Evolutionary conservation across 1,284 basidiomycete species (phyloP), one percentile per base, ranked within the genome.

Genomic region (Flammula alnicola): DNA sequence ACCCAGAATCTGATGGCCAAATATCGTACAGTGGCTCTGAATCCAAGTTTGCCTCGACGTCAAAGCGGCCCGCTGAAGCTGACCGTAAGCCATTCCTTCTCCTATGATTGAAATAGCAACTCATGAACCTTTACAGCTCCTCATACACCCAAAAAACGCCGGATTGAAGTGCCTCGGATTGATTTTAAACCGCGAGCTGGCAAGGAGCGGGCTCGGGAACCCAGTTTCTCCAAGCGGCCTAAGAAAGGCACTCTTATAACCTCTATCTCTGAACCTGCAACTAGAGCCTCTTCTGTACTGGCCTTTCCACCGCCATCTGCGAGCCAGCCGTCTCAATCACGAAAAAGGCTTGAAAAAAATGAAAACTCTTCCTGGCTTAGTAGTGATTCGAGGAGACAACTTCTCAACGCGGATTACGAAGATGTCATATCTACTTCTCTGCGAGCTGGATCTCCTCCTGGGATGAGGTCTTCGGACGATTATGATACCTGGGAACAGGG

Each of bases 401-500:
- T n/a, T n/a, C n/a, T n/a, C n/a, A n/a, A n/a, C n/a, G n/a, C n/a
- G n/a, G n/a, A n/a, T n/a, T n/a, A n/a, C n/a, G n/a, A n/a, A n/a
- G n/a, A n/a, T n/a, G n/a, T n/a, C n/a, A n/a, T n/a, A n/a, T n/a
- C n/a, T n/a, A n/a, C n/a, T n/a, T n/a, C n/a, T n/a, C n/a, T n/a
- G n/a, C n/a, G n/a, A n/a, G n/a, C 36, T 14, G 3, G 25, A 5
- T 39, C 37, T 1, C 16, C 37, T n/a, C 20, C 20, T 23, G 12
- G n/a, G 17, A 32, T 17, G 30, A 23, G 12, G 10, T 41, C 44
- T 11, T 49, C 47, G 22, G 51, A 47, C 23, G 56, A 63, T 39
- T 62, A 60, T 22, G 59, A 57, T 46, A 53, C 27, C 9, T 61
- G 61, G 59, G 63, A 63, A 35, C 47, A 45, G 30, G 44, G 46